Percentiles rank a stretch among this genome's conserved stretches.
Evolutionary conservation across 1,284 basidiomycete genomes (phyloP).

Genomic region (Ustilago lituana): DNA sequence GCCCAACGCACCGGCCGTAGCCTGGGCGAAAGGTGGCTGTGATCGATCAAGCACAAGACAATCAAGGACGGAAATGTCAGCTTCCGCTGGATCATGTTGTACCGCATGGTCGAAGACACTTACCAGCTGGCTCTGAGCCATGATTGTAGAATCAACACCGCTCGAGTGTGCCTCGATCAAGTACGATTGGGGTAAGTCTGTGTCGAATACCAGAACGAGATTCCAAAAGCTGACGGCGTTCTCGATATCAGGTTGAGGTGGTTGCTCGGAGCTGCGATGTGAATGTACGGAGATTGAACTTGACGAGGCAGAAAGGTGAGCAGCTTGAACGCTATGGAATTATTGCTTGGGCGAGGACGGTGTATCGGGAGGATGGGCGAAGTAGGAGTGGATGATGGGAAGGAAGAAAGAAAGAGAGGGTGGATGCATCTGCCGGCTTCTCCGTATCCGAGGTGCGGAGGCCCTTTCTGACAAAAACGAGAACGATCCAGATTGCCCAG

Average conservation of each 20-base stretch:
- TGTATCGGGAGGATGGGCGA: no score
- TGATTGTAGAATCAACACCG: background rate
- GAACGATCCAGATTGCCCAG: no score
- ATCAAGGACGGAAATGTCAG: no score
- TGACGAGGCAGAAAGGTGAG: no score
- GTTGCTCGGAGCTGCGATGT: no score
- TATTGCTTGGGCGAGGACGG: no score
- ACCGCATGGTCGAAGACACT: background rate
- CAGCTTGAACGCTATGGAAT: no score
- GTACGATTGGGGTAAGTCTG: no score
- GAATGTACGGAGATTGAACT: no score
- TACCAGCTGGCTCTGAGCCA: constrained; percentile 45
- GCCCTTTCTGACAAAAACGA: background rate
- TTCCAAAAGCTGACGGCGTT: no score
- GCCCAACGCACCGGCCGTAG: constrained; percentile 68
- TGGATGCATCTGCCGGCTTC: constrained; percentile 1
- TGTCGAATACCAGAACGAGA: no score
- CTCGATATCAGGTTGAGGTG: no score
- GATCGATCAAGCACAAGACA: background rate
- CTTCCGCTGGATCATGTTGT: background rate
- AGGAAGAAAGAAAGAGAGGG: background rate
- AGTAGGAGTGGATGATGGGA: background rate
- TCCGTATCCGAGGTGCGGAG: constrained; percentile 4
- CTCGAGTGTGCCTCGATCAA: background rate
- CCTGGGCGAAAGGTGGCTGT: constrained; percentile 69